A percentile compares a stretch with the other conserved stretches of the same genome.
These are phyloP conservation scores for Ceratocystis eucalypticola DNA, from an alignment of 2,329 filamentous ascomycete species.

Conservation along the genomic window DNA sequence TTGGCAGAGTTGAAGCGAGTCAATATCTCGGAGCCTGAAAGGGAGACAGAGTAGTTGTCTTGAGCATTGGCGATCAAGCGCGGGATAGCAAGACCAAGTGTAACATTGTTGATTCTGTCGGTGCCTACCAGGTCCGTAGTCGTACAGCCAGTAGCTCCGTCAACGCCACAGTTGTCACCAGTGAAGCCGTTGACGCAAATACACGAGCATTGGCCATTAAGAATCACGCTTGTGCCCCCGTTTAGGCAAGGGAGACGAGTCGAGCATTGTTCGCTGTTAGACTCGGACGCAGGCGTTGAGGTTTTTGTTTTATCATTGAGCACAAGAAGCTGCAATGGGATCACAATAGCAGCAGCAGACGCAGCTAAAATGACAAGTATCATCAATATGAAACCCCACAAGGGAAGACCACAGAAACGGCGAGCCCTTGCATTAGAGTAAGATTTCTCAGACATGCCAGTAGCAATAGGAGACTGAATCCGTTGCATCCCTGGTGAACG, in stretches of 20 bases:
- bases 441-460: slow-evolving; percentile 18
- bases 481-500: slow-evolving; percentile 19
- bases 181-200: slow-evolving; percentile 84
- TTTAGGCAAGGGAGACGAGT: slow-evolving; percentile 56
- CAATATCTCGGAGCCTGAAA: slow-evolving; percentile 56
- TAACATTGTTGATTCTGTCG: slow-evolving; percentile 48
- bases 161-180: slow-evolving; percentile 37
- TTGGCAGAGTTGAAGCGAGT: slow-evolving; percentile 61
- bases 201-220: slow-evolving; percentile 60
- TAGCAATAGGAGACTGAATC: slow-evolving; percentile 15
- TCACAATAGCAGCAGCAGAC: slow-evolving; percentile 58
- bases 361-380: slow-evolving; percentile 53
- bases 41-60: slow-evolving; percentile 59
- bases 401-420: slow-evolving; percentile 70
- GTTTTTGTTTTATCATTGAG: slow-evolving; percentile 32
- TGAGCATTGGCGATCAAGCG: slow-evolving; percentile 53
- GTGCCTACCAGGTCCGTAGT: slow-evolving; percentile 33
- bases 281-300: slow-evolving; percentile 24
- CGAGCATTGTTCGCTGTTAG: slow-evolving; percentile 41
- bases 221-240: slow-evolving; percentile 62
- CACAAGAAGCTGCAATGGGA: slow-evolving; percentile 58
- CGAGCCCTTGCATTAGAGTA: slow-evolving; percentile 31
- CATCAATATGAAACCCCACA: slow-evolving; percentile 60
- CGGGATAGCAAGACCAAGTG: slow-evolving; percentile 66
- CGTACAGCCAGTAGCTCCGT: slow-evolving; percentile 38